phyloP scores from a whole-genome alignment of 2,329 filamentous ascomycete genomes.

The Seiridium cupressi region DNA sequence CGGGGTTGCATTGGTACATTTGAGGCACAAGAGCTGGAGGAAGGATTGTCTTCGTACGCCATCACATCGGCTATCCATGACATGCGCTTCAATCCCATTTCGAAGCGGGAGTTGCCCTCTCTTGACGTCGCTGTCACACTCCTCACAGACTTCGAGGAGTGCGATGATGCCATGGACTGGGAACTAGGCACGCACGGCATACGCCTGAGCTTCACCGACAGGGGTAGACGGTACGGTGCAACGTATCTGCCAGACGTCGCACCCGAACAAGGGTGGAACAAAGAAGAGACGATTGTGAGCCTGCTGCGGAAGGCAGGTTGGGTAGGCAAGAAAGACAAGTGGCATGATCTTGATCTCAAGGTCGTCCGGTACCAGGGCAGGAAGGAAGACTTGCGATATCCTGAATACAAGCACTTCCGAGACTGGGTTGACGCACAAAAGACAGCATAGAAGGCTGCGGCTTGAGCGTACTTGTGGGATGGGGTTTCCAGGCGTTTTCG shows the following conservation, averaged over 20 bases:
- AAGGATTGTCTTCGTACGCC: slow-evolving; percentile 77
- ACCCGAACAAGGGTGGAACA: slow-evolving; percentile 88
- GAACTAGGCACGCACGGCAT: slow-evolving; percentile 81
- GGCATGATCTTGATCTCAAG: slow-evolving; percentile 76
- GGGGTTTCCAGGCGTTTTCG: background rate
- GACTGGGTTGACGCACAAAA: slow-evolving; percentile 59
- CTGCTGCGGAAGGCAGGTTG: slow-evolving; percentile 95
- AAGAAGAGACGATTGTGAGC: slow-evolving; percentile 86
- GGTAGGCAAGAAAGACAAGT: slow-evolving; percentile 75
- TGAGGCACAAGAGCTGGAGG: slow-evolving; percentile 68
- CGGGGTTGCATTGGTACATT: slow-evolving; percentile 98
- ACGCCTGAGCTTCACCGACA: slow-evolving; percentile 78
- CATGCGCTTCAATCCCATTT: slow-evolving; percentile 58
- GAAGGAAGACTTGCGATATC: slow-evolving; percentile 69
- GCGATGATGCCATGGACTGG: slow-evolving; percentile 77
- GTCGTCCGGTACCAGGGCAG: slow-evolving; percentile 85
- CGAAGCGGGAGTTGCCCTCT: slow-evolving; percentile 50
- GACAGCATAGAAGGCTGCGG: slow-evolving; percentile 12
- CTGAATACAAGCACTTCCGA: slow-evolving; percentile 77
- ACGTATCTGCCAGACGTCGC: slow-evolving; percentile 95
- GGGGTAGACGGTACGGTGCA: slow-evolving; percentile 71
- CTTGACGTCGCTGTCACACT: slow-evolving; percentile 74
- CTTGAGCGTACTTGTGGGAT: slow-evolving; percentile 1
- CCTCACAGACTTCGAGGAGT: slow-evolving; percentile 80
- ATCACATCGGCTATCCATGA: slow-evolving; percentile 72